Conservation (phyloP, 2,329 filamentous ascomycete species). For the Fusarium chuoi region DNA sequence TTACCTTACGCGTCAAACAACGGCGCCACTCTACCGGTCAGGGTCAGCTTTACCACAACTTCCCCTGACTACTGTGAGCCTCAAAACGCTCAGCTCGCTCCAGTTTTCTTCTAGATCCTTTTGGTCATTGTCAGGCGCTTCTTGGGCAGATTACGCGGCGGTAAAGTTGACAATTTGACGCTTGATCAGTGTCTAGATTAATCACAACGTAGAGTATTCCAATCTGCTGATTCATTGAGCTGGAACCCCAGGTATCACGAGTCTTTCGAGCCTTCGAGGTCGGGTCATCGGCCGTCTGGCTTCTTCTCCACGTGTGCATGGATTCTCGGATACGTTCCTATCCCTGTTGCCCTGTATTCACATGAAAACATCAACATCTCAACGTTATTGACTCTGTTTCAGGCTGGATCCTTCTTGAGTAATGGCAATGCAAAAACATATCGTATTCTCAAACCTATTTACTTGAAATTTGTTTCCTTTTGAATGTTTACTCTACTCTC, state of each 20-base stretch:
- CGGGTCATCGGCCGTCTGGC: not conserved
- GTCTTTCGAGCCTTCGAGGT: not conserved
- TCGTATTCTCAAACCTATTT: not conserved
- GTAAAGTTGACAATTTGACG: not conserved
- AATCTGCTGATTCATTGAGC: not conserved
- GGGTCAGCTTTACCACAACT: not conserved
- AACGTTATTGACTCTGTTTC: slow-evolving; percentile 1
- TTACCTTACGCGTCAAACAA: slow-evolving; percentile 27
- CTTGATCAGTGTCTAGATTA: not conserved
- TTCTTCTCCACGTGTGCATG: not conserved
- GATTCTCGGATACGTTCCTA: not conserved
- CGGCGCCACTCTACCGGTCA: slow-evolving; percentile 8
- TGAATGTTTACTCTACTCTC: too few relatives aligned
- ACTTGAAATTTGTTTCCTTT: not conserved
- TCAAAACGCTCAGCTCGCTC: slow-evolving; percentile 30
- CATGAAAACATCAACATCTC: not conserved
- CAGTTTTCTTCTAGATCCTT: slow-evolving; percentile 14
- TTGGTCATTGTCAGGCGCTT: not conserved
- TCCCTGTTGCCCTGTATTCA: not conserved
- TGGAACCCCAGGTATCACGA: not conserved
- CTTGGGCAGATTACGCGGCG: not conserved
- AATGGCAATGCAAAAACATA: not conserved
- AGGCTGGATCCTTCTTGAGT: not conserved
- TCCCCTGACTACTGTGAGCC: slow-evolving; percentile 31
- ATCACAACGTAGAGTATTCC: not conserved